These are phyloP conservation scores for Cucurbitaria berberidis DNA, from an alignment of 2,329 filamentous ascomycete species.

Conservation along the genomic window DNA sequence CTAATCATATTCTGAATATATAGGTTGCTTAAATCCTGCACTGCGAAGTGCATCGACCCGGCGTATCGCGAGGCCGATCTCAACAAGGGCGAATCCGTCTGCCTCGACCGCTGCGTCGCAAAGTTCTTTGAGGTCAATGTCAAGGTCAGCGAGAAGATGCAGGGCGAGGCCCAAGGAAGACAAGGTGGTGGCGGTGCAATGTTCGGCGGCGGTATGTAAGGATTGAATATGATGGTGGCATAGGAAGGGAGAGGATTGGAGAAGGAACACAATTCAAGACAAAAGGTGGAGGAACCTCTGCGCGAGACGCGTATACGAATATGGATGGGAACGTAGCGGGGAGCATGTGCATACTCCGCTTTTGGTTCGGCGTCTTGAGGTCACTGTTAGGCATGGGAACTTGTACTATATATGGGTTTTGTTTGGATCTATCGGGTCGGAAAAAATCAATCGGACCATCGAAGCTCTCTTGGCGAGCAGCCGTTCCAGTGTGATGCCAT, in stretches of 20 bases:
- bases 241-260: too few relatives aligned
- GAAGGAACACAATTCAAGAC: not conserved
- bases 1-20: not conserved
- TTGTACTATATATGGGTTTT: constrained; percentile 26
- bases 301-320: not conserved
- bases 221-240: not conserved
- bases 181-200: constrained; percentile 30
- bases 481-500: not conserved
- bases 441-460: not conserved
- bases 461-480: not conserved
- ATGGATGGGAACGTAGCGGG: not conserved
- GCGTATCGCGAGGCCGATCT: constrained; percentile 96
- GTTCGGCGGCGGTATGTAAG: constrained; percentile 38
- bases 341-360: constrained; percentile 1
- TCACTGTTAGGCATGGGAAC: not conserved
- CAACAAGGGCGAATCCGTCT: constrained; percentile 98
- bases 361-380: not conserved
- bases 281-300: too few relatives aligned
- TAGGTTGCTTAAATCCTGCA: constrained; percentile 87
- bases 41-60: constrained; percentile 88
- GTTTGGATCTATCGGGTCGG: constrained; percentile 1
- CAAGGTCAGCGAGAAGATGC: constrained; percentile 97
- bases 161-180: constrained; percentile 77
- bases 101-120: constrained; percentile 93
- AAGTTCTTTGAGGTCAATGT: constrained; percentile 99